Base-by-base conservation (phyloP, 805 yeast genomes). In the Wickerhamomyces bisporus region DNA sequence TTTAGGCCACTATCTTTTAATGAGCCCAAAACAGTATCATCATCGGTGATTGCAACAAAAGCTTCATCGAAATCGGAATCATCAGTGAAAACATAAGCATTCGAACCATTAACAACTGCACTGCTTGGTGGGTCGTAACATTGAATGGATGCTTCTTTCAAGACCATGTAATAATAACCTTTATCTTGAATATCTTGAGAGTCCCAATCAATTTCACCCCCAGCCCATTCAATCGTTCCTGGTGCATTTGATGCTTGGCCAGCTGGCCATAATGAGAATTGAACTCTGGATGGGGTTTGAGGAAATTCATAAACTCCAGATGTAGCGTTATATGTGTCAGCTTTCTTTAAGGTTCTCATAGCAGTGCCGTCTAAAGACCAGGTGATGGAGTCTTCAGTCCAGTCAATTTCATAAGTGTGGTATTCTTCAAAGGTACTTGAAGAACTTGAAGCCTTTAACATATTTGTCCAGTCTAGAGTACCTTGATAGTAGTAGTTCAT, bases 151-250 rank as follows among this genome's bases (percentile, higher is more conserved):
- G 86, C 68, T 32, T 73, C 69, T 52, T 79, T 68, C 35, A 89
- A 52, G 40, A 73, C 69, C 19, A 85, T 79, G 57, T 78, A 86
- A 65, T 76, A 81, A 66, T 88, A 89, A 15, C 97, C 96, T 35
- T 79, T 74, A 40, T 82, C 67, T 42, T 68, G 53, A 41, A 88
- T 74, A 61, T 87, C 96, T 4, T 68, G 57, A 13, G 89, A 73
- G 58, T 81, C 62, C 97, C 97, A 89, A 65, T 86, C 69, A 44
- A 89, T 77, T 24, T 45, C 67, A 64, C 97, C 97, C 64, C 96
- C 96, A 27, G 95, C 85, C 89, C 89, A 88, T 40, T 70, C 81
- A 44, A 75, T 68, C 12, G 88, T 81, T 68, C 89, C 89, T 20
- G 52, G 46, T 16, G 73, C 75, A 52, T 70, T 72, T 24, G 67